These are phyloP conservation scores for Capsicum pubescens DNA, from an alignment of 257 asterid species.

Conservation along the genomic window DNA sequence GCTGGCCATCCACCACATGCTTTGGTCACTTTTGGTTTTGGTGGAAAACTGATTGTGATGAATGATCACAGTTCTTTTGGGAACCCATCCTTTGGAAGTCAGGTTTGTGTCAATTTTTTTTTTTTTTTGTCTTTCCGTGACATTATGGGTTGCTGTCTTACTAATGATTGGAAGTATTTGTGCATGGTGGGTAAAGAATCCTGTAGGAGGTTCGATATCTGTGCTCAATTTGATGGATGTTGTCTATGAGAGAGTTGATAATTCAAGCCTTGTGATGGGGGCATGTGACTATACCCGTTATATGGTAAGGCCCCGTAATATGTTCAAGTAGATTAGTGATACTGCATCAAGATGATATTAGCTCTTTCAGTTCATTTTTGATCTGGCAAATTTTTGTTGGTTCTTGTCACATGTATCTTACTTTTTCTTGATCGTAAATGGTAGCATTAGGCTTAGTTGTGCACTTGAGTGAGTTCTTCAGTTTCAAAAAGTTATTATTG, in stretches of 20 bases:
- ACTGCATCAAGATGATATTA: too few relatives aligned
- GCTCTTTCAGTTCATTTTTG: too few relatives aligned
- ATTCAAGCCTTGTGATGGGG: constrained; percentile 50
- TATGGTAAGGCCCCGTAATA: too few relatives aligned
- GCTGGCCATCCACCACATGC: constrained; percentile 98
- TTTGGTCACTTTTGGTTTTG: constrained; percentile 90
- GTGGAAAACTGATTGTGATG: constrained; percentile 89
- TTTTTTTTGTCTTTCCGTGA: constrained; percentile 22
- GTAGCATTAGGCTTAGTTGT: too few relatives aligned
- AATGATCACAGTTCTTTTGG: constrained; percentile 56
- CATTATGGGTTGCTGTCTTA: not conserved
- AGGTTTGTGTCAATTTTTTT: constrained; percentile 59
- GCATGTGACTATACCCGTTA: constrained; percentile 56
- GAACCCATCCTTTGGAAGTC: constrained; percentile 61
- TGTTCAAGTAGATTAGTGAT: too few relatives aligned
- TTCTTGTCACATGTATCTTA: too few relatives aligned
- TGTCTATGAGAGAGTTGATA: constrained; percentile 48
- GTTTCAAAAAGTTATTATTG: too few relatives aligned
- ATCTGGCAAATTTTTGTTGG: too few relatives aligned
- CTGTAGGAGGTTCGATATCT: constrained; percentile 66
- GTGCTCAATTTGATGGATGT: constrained; percentile 82
- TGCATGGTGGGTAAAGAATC: constrained; percentile 60
- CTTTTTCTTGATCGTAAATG: too few relatives aligned
- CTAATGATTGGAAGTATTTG: constrained; percentile 35
- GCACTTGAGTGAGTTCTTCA: too few relatives aligned